Percentiles rank a stretch among this genome's conserved stretches.
phyloP scores from a whole-genome alignment of 805 yeast species.

The Myxozyma monticola region DNA sequence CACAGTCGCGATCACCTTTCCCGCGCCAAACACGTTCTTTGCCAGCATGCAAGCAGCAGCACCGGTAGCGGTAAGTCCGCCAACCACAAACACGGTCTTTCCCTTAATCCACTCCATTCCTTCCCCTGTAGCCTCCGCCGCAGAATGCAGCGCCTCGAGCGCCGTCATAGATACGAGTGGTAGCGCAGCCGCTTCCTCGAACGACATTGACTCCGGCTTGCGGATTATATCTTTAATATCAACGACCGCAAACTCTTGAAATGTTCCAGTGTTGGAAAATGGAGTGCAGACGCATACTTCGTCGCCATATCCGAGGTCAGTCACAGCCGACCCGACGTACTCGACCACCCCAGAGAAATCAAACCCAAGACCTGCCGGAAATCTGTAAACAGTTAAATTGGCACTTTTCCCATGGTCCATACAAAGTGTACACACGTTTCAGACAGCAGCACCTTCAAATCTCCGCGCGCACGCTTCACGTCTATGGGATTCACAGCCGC shows the following conservation, averaged over 20 bases:
- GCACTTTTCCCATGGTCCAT: too few relatives aligned
- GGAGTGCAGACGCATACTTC: slow-evolving; percentile 19
- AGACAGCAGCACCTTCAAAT: slow-evolving; percentile 7
- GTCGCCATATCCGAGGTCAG: slow-evolving; percentile 29
- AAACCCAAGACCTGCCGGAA: slow-evolving; percentile 28
- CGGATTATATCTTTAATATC: slow-evolving; percentile 6
- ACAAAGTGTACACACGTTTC: slow-evolving; percentile 1
- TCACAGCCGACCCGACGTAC: slow-evolving; percentile 27
- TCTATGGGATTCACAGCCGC: slow-evolving; percentile 31
- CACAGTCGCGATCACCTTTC: slow-evolving; percentile 27
- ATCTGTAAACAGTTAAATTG: neutral
- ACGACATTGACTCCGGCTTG: slow-evolving; percentile 26
- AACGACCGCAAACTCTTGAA: slow-evolving; percentile 25
- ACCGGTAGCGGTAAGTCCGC: slow-evolving; percentile 29
- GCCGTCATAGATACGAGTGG: slow-evolving; percentile 30
- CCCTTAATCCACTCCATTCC: slow-evolving; percentile 2
- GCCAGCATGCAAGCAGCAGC: slow-evolving; percentile 29
- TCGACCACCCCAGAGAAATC: slow-evolving; percentile 31
- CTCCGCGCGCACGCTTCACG: slow-evolving; percentile 27
- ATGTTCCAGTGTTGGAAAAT: slow-evolving; percentile 1
- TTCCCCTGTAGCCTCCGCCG: slow-evolving; percentile 1
- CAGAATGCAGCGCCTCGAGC: slow-evolving; percentile 11
- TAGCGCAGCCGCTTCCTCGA: slow-evolving; percentile 30
- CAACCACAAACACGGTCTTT: slow-evolving; percentile 30
- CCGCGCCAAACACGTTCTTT: slow-evolving; percentile 29